These are phyloP conservation scores for Melastoma malabathricum DNA, from an alignment of 345 rosid species.

Conservation along the genomic window DNA sequence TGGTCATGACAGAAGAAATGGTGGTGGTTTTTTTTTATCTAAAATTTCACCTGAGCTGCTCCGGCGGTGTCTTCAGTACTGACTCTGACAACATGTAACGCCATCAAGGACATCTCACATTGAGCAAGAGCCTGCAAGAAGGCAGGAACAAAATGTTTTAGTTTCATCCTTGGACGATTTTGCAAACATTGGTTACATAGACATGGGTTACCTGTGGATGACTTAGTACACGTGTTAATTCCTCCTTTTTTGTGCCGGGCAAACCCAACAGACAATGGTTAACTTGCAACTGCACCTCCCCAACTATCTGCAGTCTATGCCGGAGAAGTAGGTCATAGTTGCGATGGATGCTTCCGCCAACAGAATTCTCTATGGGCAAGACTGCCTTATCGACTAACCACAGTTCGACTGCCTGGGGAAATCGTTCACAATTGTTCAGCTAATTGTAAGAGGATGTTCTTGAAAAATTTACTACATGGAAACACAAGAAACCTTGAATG, in stretches of 20 bases:
- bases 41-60: slow-evolving; percentile 61
- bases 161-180: no score
- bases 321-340: slow-evolving; percentile 90
- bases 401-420: slow-evolving; percentile 75
- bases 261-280: slow-evolving; percentile 80
- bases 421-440: no score
- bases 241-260: slow-evolving; percentile 57
- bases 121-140: slow-evolving; percentile 63
- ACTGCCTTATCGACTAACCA: slow-evolving; percentile 93
- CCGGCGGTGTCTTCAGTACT: slow-evolving; percentile 65
- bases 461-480: no score
- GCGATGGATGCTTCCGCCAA: slow-evolving; percentile 89
- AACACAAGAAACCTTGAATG: slow-evolving; percentile 43
- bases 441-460: no score
- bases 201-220: slow-evolving; percentile 61
- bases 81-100: slow-evolving; percentile 43
- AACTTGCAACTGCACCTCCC: slow-evolving; percentile 69
- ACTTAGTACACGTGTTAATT: slow-evolving; percentile 62
- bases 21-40: neutral
- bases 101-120: slow-evolving; percentile 52
- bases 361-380: slow-evolving; percentile 81
- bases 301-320: slow-evolving; percentile 88
- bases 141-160: no score
- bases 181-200: no score
- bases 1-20: neutral